phyloP scores from a whole-genome alignment of 129 eudicot genomes.

The Gnaphalium uliginosum region DNA sequence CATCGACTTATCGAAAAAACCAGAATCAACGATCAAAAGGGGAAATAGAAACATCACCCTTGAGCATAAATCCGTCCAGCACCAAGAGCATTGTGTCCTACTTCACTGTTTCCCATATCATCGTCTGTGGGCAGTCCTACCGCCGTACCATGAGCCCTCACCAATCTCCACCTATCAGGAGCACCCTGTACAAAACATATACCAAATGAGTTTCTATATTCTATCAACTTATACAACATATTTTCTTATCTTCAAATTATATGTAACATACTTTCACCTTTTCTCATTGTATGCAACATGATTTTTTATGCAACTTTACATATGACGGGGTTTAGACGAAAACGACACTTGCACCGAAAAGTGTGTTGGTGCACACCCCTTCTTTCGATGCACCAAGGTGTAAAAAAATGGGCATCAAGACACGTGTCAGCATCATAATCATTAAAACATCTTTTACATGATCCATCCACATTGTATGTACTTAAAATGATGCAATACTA shows the following conservation, averaged over 20 bases:
- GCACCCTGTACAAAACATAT: conserved; percentile 54
- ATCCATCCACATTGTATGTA: not conserved
- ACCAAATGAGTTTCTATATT: conserved; percentile 14
- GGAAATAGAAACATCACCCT: conserved; percentile 45
- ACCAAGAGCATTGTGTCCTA: conserved; percentile 98
- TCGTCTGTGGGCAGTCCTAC: conserved; percentile 96
- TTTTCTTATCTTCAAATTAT: not conserved
- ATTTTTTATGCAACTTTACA: too few species aligned
- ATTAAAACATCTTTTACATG: not conserved
- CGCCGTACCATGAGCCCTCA: conserved; percentile 89
- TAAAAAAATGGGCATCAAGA: too few species aligned
- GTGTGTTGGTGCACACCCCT: too few species aligned
- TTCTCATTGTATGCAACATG: too few species aligned
- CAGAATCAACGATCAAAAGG: not conserved
- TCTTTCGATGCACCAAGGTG: too few species aligned
- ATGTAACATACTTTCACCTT: too few species aligned
- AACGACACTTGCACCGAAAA: too few species aligned
- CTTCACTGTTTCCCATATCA: conserved; percentile 99
- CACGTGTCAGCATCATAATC: too few species aligned
- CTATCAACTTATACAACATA: not conserved
- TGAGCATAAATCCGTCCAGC: conserved; percentile 94
- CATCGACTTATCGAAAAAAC: not conserved
- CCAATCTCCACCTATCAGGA: conserved; percentile 88
- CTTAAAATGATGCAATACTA: too few species aligned
- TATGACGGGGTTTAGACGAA: too few species aligned